Percentiles rank a stretch among this genome's conserved stretches.
phyloP scores from a whole-genome alignment of 345 rosid species.

The Pistacia integerrima region DNA sequence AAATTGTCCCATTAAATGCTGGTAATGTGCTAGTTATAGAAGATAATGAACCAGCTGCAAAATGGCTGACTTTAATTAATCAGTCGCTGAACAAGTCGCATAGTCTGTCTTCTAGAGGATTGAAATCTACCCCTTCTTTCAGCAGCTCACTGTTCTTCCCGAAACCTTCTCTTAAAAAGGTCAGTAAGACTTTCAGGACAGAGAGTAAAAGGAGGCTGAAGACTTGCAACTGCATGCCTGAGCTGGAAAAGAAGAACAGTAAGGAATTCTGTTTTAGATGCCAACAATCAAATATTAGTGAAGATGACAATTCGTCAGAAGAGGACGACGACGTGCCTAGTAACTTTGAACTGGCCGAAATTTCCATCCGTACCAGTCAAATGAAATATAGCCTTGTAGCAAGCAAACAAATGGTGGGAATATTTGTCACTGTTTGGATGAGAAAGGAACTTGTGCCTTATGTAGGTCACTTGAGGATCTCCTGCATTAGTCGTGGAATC shows the following conservation, averaged over 20 bases:
- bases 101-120: constrained; percentile 27
- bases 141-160: constrained; percentile 71
- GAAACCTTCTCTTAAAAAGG: constrained; percentile 76
- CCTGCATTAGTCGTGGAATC: constrained; percentile 76
- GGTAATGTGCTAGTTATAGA: constrained; percentile 92
- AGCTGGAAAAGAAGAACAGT: constrained; percentile 54
- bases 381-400: constrained; percentile 78
- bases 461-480: constrained; percentile 76
- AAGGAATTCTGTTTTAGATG: constrained; percentile 76
- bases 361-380: constrained; percentile 29
- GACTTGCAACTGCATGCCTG: constrained; percentile 69
- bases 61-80: constrained; percentile 77
- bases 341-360: constrained; percentile 35
- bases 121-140: constrained; percentile 34
- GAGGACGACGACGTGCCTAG: constrained; percentile 63
- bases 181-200: constrained; percentile 78
- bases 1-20: constrained; percentile 95
- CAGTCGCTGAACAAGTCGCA: constrained; percentile 71
- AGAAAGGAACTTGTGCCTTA: constrained; percentile 77
- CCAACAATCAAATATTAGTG: constrained; percentile 52
- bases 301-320: constrained; percentile 60
- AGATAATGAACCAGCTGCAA: constrained; percentile 93
- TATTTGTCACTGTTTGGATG: constrained; percentile 89
- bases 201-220: constrained; percentile 73
- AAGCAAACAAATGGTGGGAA: constrained; percentile 97